Percentiles rank a stretch among this genome's conserved stretches.
Conservation (phyloP, 208 protist species). For the Acanthamoeba polyphaga region DNA sequence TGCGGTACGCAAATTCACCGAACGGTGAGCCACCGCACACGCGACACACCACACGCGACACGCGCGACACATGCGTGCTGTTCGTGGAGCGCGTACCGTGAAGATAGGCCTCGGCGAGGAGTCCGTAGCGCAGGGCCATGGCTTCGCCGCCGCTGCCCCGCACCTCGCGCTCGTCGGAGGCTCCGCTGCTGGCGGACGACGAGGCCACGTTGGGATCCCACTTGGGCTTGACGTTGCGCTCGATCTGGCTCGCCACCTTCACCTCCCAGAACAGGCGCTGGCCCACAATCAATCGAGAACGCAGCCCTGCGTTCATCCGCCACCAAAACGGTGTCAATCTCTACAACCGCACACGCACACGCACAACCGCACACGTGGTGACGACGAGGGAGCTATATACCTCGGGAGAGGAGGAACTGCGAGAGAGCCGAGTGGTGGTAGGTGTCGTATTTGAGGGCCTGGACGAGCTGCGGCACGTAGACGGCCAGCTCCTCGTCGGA, state of each 20-base stretch:
- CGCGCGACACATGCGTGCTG: no score
- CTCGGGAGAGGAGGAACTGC: conserved; percentile 88
- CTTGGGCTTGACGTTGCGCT: conserved; percentile 65
- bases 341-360: not conserved
- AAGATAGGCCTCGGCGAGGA: conserved; percentile 87
- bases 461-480: conserved; percentile 88
- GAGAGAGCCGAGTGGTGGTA: conserved; percentile 90
- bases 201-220: not conserved
- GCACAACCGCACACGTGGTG: not conserved
- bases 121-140: conserved; percentile 80
- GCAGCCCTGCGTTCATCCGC: conserved; percentile 81
- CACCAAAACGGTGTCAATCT: not conserved
- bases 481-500: conserved; percentile 82
- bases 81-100: not conserved
- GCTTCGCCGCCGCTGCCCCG: not conserved
- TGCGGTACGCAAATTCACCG: not conserved
- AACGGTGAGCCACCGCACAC: no score
- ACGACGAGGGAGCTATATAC: not conserved
- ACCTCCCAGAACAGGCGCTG: conserved; percentile 92
- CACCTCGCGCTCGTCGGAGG: not conserved
- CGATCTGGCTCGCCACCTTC: conserved; percentile 84
- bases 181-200: not conserved
- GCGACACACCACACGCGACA: no score
- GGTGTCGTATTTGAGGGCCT: conserved; percentile 92
- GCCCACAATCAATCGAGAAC: conserved; percentile 80